phyloP scores from a whole-genome alignment of 768 basidiomycete genomes.

The Cubamyces sp. region DNA sequence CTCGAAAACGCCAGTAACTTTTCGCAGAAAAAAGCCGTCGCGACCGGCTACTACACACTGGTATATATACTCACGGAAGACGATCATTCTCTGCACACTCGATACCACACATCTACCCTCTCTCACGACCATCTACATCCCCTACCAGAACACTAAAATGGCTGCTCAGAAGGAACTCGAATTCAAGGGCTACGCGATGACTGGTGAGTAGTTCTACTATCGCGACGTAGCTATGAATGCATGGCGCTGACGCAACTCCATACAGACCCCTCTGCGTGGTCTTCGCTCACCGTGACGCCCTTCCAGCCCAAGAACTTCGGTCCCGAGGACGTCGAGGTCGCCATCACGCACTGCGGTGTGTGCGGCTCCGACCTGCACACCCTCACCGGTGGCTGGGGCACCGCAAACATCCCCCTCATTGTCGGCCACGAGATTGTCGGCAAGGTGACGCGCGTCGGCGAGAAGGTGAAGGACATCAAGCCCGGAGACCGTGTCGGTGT shows the following conservation, averaged over 20 bases:
- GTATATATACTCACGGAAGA: constrained; percentile 1
- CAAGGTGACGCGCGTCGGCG: constrained; percentile 54
- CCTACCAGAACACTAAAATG: constrained; percentile 6
- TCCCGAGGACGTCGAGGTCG: constrained; percentile 60
- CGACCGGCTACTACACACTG: no score
- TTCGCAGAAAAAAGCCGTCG: background rate
- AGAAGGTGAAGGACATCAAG: constrained; percentile 52
- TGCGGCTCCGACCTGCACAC: constrained; percentile 60
- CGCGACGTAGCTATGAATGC: background rate
- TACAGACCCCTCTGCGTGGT: constrained; percentile 37
- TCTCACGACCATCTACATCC: background rate
- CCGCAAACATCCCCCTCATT: constrained; percentile 32
- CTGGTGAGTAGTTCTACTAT: constrained; percentile 11
- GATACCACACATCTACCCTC: background rate
- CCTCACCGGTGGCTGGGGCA: constrained; percentile 44
- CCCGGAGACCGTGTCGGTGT: constrained; percentile 61
- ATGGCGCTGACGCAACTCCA: background rate
- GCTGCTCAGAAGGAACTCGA: constrained; percentile 18
- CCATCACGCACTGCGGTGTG: constrained; percentile 52
- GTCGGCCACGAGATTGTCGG: constrained; percentile 60
- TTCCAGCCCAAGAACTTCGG: constrained; percentile 58
- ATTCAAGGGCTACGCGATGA: constrained; percentile 37
- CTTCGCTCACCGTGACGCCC: constrained; percentile 46
- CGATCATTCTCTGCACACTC: background rate
- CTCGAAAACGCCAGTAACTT: constrained; percentile 4